Base-by-base conservation (phyloP, 1,139 yeast species). In the Zygotorulaspora mrakii region DNA sequence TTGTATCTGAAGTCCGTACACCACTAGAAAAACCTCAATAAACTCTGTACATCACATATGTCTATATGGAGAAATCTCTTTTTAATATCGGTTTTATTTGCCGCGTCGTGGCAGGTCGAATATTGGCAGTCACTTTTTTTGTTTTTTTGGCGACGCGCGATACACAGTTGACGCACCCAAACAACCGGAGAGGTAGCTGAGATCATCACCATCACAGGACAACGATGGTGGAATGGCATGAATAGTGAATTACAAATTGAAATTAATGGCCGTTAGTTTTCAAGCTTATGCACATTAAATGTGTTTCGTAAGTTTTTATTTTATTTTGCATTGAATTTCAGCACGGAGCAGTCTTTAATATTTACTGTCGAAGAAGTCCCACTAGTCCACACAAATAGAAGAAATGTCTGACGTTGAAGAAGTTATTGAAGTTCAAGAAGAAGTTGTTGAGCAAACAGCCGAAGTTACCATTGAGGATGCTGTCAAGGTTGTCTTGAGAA, bases 381-480 rank as follows among this genome's bases (percentile, higher is more conserved):
- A 69, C 60, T 57, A 52, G 51, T 49, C 50, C 45, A 47, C 45
- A 30, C 43, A 42, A 43, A 38, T 35, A 13, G 25, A 20, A 37
- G 42, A 37, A 42, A 39, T 83, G 91, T 83, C 91, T 78, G 91
- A 82, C 83, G 79, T 79, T 73, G 85, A 79, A 76, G 80, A 77
- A 72, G 72, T 69, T 55, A 87, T 82, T 71, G 82, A 75, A 73
- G 76, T 73, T 64, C 78, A 73, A 69, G 82, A 83, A 73, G 95
- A 80, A 72, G 82, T 77, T 70, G 94, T 80, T 71, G 91, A 79
- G 72, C 84, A 79, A 70, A 73, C 79, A 59, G 86, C 87, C 53
- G 82, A 91, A 67, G 82, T 91, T 77, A 79, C 97, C 71, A 83
- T 91, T 64, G 98, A 94, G 79, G 98, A 94, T 71, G 96, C 97